phyloP scores from a whole-genome alignment of 2,329 filamentous ascomycete genomes.

The Thielaviopsis cerberus region DNA sequence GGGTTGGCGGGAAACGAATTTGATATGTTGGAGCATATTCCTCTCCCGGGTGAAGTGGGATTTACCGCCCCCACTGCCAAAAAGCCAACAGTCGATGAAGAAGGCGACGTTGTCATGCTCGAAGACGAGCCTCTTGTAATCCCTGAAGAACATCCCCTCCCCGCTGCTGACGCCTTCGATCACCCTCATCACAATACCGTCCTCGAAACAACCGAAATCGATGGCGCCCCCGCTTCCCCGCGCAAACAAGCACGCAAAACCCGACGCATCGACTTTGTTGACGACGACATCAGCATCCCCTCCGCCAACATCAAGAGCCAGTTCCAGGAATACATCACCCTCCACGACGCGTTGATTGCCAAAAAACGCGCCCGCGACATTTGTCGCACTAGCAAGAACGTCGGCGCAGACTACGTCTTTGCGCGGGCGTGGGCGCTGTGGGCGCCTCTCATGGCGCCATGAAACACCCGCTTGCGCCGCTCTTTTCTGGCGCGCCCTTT shows the following conservation, averaged over 20 bases:
- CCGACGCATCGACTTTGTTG: constrained; percentile 17
- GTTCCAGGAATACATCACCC: constrained; percentile 27
- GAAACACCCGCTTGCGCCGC: constrained; percentile 24
- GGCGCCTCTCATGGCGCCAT: constrained; percentile 12
- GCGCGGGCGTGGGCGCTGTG: constrained; percentile 21
- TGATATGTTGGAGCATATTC: not conserved
- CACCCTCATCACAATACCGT: constrained; percentile 5
- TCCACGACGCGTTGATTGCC: constrained; percentile 29
- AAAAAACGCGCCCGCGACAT: constrained; percentile 16
- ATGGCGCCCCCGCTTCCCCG: not conserved
- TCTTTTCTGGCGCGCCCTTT: constrained; percentile 25
- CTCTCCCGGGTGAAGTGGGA: not conserved
- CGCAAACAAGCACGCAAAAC: constrained; percentile 15
- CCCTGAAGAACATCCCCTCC: constrained; percentile 22
- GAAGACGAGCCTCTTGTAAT: constrained; percentile 21
- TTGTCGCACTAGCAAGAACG: constrained; percentile 22
- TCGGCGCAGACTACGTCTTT: constrained; percentile 18
- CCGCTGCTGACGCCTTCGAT: constrained; percentile 21
- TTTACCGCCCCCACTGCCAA: not conserved
- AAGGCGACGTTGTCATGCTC: constrained; percentile 12
- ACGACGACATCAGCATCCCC: constrained; percentile 16
- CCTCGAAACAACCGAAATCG: constrained; percentile 14
- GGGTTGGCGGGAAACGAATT: not conserved
- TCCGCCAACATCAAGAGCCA: constrained; percentile 16
- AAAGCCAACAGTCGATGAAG: constrained; percentile 16